Conservation (phyloP, 2,329 filamentous ascomycete genomes). For the Thielaviopsis punctulata region DNA sequence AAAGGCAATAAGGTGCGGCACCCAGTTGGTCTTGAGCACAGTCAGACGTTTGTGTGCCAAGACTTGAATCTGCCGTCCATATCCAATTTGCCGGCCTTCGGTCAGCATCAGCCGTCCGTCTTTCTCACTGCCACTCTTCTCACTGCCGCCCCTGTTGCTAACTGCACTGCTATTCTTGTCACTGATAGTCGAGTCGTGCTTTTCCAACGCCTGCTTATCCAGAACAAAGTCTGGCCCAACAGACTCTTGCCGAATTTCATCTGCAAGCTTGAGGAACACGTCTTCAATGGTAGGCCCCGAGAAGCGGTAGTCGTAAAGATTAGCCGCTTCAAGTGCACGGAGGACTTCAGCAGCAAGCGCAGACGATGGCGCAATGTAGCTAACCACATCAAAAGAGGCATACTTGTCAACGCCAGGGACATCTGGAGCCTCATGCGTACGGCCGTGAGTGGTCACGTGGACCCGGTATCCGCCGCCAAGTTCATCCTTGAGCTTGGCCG, state of each 20-base stretch:
- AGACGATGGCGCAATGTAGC: constrained; percentile 56
- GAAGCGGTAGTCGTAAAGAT: constrained; percentile 64
- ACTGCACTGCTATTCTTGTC: no score
- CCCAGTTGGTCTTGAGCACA: constrained; percentile 60
- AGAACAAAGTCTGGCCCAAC: constrained; percentile 23
- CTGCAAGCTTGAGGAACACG: constrained; percentile 72
- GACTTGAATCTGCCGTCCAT: constrained; percentile 52
- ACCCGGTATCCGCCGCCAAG: constrained; percentile 76
- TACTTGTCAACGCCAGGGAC: constrained; percentile 40
- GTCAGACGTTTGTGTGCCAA: constrained; percentile 63
- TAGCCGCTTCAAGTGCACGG: constrained; percentile 44
- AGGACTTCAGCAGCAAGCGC: constrained; percentile 55
- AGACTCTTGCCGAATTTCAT: constrained; percentile 41
- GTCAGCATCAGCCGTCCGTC: constrained; percentile 35
- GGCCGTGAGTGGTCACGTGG: constrained; percentile 37
- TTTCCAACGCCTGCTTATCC: constrained; percentile 15
- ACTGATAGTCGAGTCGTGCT: constrained; percentile 12
- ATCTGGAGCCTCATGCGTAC: constrained; percentile 21
- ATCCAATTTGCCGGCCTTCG: constrained; percentile 52
- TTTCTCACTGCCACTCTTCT: constrained; percentile 9
- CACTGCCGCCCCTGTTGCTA: no score
- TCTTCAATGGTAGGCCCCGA: constrained; percentile 84
- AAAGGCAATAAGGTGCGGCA: constrained; percentile 59
- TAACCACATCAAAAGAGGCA: constrained; percentile 50
- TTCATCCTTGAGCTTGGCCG: constrained; percentile 67